Evolutionary conservation across 1,284 basidiomycete species (phyloP).

Genomic region (Hortiboletus rubellus): DNA sequence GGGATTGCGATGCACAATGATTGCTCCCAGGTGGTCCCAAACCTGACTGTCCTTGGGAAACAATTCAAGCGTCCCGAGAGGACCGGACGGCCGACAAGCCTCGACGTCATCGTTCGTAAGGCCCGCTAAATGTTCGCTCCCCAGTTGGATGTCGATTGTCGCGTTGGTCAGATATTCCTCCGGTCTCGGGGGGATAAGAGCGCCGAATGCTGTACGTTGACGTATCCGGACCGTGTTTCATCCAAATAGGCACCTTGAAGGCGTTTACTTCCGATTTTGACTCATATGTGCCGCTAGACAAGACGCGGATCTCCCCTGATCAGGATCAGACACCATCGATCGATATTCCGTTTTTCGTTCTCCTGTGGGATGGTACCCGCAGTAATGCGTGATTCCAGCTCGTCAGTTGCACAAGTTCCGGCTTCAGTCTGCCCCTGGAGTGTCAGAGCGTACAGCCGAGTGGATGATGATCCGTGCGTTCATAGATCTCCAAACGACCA

Average conservation of each 20-base stretch:
- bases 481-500: not conserved
- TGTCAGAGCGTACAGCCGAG: not conserved
- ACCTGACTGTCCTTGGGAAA: not conserved
- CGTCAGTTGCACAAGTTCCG: conserved; percentile 2
- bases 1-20: not conserved
- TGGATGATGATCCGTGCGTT: conserved; percentile 17
- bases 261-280: not conserved
- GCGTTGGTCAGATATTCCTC: not conserved
- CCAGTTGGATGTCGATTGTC: not conserved
- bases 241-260: not conserved
- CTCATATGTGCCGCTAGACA: not conserved
- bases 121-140: not conserved
- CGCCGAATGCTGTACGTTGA: not conserved
- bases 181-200: conserved; percentile 1
- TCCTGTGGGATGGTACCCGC: not conserved
- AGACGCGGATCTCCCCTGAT: not conserved
- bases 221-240: conserved; percentile 8
- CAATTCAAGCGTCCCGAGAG: conserved; percentile 3
- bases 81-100: not conserved
- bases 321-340: not conserved
- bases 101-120: not conserved
- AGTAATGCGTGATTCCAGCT: not conserved
- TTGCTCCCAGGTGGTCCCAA: not conserved
- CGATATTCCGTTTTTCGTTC: not conserved
- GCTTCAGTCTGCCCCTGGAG: conserved; percentile 1